These are phyloP conservation scores for Amanita fuliginea DNA, from an alignment of 768 basidiomycete species.

Conservation along the genomic window DNA sequence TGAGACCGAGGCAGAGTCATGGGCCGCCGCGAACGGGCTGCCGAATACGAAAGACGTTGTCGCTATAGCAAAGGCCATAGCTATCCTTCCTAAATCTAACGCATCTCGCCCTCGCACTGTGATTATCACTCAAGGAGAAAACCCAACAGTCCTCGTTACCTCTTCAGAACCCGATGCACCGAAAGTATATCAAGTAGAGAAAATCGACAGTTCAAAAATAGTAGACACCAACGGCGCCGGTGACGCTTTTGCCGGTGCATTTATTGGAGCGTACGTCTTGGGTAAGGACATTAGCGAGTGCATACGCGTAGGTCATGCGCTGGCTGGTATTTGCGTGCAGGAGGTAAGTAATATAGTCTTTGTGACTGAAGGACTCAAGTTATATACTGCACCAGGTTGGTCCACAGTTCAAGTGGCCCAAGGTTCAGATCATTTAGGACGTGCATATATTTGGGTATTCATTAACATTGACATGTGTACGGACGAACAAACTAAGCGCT, in stretches of 20 bases:
- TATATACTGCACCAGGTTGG: slow-evolving; percentile 25
- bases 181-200: slow-evolving; percentile 47
- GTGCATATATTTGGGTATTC: not conserved
- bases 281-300: slow-evolving; percentile 72
- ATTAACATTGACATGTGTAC: too few relatives aligned
- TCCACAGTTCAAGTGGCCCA: slow-evolving; percentile 43
- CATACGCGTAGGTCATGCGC: slow-evolving; percentile 77
- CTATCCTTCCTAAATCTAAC: slow-evolving; percentile 68
- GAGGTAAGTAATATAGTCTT: slow-evolving; percentile 34
- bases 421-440: slow-evolving; percentile 26
- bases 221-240: slow-evolving; percentile 98
- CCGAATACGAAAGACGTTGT: slow-evolving; percentile 54
- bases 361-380: not conserved
- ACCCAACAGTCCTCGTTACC: slow-evolving; percentile 67
- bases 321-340: slow-evolving; percentile 80
- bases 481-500: slow-evolving; percentile 21
- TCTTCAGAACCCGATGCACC: slow-evolving; percentile 41
- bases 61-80: slow-evolving; percentile 65
- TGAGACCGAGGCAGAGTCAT: slow-evolving; percentile 87
- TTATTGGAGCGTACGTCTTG: slow-evolving; percentile 74
- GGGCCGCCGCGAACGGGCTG: slow-evolving; percentile 64
- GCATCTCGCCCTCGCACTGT: slow-evolving; percentile 67
- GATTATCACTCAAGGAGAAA: slow-evolving; percentile 83
- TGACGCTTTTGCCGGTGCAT: slow-evolving; percentile 94
- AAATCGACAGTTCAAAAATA: slow-evolving; percentile 51